phyloP scores from a whole-genome alignment of 2,329 filamentous ascomycete species.

The Aureobasidium melanogenum region DNA sequence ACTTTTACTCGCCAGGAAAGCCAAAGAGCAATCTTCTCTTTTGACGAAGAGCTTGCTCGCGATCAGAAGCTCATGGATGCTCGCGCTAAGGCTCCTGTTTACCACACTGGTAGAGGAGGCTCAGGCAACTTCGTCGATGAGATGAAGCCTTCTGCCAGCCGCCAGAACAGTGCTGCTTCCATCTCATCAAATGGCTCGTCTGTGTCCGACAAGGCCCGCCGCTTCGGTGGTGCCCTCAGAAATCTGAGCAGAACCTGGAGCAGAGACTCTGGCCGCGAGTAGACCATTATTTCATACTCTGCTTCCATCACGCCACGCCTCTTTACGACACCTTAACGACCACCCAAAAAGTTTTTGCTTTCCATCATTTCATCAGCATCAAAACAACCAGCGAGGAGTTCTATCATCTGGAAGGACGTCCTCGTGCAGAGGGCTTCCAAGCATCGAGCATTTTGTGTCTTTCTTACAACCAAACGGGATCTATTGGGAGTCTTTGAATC shows the following conservation, averaged over 20 bases:
- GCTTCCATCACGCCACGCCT: background rate
- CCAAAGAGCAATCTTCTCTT: conserved; percentile 55
- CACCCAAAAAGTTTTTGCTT: conserved; percentile 3
- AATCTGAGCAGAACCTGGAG: conserved; percentile 6
- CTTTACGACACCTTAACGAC: conserved; percentile 1
- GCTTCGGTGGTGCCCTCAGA: conserved; percentile 6
- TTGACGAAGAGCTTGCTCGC: conserved; percentile 57
- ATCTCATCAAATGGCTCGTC: conserved; percentile 8
- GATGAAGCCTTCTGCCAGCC: conserved; percentile 22
- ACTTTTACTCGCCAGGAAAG: conserved; percentile 42
- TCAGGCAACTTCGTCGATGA: conserved; percentile 45
- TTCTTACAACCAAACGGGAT: background rate
- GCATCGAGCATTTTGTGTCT: background rate
- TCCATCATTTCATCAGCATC: background rate
- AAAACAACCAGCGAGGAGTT: conserved; percentile 7
- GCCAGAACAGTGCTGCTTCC: conserved; percentile 4
- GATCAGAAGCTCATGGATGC: conserved; percentile 46
- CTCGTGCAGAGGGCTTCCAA: background rate
- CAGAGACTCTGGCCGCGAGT: background rate
- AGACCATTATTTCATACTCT: background rate
- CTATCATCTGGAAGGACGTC: background rate
- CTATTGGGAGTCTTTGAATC: conserved; percentile 5
- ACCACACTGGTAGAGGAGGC: conserved; percentile 55
- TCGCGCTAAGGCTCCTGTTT: conserved; percentile 45
- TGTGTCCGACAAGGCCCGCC: conserved; percentile 5